phyloP scores from a whole-genome alignment of 2,329 filamentous ascomycete species.

The Cladosporium sp. region DNA sequence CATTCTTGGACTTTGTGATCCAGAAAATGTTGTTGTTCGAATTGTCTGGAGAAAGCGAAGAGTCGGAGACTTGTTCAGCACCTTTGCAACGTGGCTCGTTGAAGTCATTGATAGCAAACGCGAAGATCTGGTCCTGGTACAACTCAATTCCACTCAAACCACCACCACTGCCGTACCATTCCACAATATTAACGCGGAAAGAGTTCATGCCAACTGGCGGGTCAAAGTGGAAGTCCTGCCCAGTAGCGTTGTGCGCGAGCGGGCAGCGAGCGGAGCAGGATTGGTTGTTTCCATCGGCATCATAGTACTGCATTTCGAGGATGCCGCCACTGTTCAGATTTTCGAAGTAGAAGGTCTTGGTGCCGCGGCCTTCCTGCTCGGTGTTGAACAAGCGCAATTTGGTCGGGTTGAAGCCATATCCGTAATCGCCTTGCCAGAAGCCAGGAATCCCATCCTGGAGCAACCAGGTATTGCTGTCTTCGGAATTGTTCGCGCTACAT shows the following conservation, averaged over 20 bases:
- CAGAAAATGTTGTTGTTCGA: slow-evolving; percentile 59
- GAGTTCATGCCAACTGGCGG: slow-evolving; percentile 82
- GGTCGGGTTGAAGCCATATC: slow-evolving; percentile 80
- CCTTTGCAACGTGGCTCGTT: slow-evolving; percentile 81
- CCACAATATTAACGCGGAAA: slow-evolving; percentile 80
- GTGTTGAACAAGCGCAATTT: slow-evolving; percentile 88
- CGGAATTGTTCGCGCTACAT: slow-evolving; percentile 64
- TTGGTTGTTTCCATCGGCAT: slow-evolving; percentile 62
- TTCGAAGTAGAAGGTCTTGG: slow-evolving; percentile 81
- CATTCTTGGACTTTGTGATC: slow-evolving; percentile 60
- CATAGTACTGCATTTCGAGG: slow-evolving; percentile 90
- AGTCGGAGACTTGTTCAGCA: slow-evolving; percentile 57
- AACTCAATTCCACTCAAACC: slow-evolving; percentile 83
- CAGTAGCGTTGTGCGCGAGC: slow-evolving; percentile 66
- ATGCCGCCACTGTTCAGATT: slow-evolving; percentile 85
- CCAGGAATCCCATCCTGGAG: slow-evolving; percentile 71
- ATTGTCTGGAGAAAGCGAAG: slow-evolving; percentile 53
- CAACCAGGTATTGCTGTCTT: slow-evolving; percentile 75
- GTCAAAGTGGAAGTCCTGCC: slow-evolving; percentile 89
- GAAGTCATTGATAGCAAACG: slow-evolving; percentile 80
- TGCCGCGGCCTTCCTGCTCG: slow-evolving; percentile 72
- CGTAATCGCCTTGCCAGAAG: slow-evolving; percentile 78
- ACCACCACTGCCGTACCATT: slow-evolving; percentile 80
- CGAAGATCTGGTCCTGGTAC: slow-evolving; percentile 64
- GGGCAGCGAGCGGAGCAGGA: slow-evolving; percentile 81